A percentile compares a stretch with the other conserved stretches of the same genome.
Conservation (phyloP, 495 filamentous ascomycete species). For the Emericellopsis terricola region DNA sequence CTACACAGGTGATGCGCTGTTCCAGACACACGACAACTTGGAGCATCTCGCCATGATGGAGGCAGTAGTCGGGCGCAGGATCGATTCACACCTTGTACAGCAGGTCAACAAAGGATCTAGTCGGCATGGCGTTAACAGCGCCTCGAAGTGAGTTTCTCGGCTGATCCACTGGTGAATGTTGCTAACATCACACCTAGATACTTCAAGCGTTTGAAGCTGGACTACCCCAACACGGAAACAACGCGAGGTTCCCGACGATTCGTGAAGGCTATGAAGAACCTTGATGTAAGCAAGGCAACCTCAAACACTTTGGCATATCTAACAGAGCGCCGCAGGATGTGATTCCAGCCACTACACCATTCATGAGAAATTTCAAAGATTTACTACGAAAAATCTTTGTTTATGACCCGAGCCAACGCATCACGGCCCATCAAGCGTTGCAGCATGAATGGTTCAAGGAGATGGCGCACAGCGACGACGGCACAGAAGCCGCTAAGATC, state of each 20-base stretch:
- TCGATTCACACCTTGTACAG: conserved; percentile 60
- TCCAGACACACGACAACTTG: conserved; percentile 95
- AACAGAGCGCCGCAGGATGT: conserved; percentile 46
- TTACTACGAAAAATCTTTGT: conserved; percentile 81
- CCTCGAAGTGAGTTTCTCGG: conserved; percentile 53
- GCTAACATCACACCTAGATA: conserved; percentile 38
- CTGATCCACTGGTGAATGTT: neutral
- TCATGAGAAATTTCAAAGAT: conserved; percentile 75
- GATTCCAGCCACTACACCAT: conserved; percentile 59
- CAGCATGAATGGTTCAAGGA: conserved; percentile 94
- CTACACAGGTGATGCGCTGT: conserved; percentile 91
- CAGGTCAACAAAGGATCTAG: conserved; percentile 49
- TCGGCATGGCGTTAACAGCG: conserved; percentile 50
- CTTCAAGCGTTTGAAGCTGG: conserved; percentile 66
- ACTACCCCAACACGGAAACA: conserved; percentile 80
- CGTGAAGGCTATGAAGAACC: conserved; percentile 82
- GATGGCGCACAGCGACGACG: conserved; percentile 60
- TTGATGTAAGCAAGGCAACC: conserved; percentile 44
- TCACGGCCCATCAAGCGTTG: conserved; percentile 80
- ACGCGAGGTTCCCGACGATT: conserved; percentile 80
- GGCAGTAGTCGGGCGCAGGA: conserved; percentile 52
- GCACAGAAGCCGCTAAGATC: conserved; percentile 78
- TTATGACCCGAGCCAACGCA: conserved; percentile 78
- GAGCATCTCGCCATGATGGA: conserved; percentile 99
- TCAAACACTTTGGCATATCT: neutral